These are phyloP conservation scores for Proliferodiscus dingleyae DNA, from an alignment of 2,329 filamentous ascomycete genomes.

Conservation along the genomic window DNA sequence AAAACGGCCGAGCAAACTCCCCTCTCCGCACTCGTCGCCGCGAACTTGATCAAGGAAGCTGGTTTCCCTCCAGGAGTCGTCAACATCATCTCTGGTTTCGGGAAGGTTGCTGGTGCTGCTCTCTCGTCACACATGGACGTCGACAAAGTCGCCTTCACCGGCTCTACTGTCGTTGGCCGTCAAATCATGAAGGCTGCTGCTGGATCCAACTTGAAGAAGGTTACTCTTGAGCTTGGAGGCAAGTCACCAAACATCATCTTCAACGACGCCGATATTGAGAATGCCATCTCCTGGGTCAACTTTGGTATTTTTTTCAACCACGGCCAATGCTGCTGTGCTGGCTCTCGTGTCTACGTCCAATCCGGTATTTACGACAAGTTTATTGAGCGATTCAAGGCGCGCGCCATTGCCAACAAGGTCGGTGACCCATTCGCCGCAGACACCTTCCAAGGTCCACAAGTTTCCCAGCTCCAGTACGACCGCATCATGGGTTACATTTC, in stretches of 20 bases:
- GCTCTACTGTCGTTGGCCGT: conserved; percentile 56
- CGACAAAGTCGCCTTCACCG: conserved; percentile 64
- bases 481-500: conserved; percentile 65
- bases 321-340: conserved; percentile 48
- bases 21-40: conserved; percentile 50
- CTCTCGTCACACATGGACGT: conserved; percentile 59
- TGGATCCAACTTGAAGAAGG: conserved; percentile 59
- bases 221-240: conserved; percentile 58
- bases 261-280: conserved; percentile 55
- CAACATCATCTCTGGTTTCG: conserved; percentile 62
- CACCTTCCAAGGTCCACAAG: conserved; percentile 69
- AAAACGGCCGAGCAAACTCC: conserved; percentile 61
- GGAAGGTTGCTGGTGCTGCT: conserved; percentile 61
- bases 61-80: conserved; percentile 62
- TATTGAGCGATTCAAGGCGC: conserved; percentile 59
- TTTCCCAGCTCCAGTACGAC: conserved; percentile 65
- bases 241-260: conserved; percentile 61
- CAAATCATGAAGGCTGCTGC: conserved; percentile 61
- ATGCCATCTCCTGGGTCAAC: conserved; percentile 60
- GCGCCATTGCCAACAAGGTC: conserved; percentile 58
- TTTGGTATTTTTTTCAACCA: conserved; percentile 41
- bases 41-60: conserved; percentile 54
- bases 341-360: conserved; percentile 65
- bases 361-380: conserved; percentile 68
- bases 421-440: conserved; percentile 61